Base-by-base conservation (phyloP, 768 basidiomycete genomes). In the Dendrothele bispora region DNA sequence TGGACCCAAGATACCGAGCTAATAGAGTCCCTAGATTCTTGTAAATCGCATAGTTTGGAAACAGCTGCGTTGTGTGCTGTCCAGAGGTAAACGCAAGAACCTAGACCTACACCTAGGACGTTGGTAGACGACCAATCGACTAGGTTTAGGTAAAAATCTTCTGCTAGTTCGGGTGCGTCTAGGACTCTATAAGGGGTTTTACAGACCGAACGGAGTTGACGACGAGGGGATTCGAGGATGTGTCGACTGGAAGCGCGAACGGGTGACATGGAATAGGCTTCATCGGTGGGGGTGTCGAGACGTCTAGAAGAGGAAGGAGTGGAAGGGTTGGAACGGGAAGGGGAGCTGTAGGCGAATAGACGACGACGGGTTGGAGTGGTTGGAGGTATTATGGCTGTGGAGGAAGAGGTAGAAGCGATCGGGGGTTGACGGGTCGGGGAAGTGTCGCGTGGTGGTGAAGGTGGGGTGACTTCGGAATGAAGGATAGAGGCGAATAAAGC, bases 131-230 rank as follows among this genome's bases (percentile, higher is more conserved):
- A 83, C 87, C 87, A 88, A 41, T 88, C 86, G 24, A 89, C 83
- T 7, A 88, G 69, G 57, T 88, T 88, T 46, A 88, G 78, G 55
- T 89, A 89, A 64, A 87, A 89, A 60, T 88, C 87, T 56, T 88
- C 86, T n/a, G 83, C 82, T 5, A 89, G 70, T 25, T 88, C 86
- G 0, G 86, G 87, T 2, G 88, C 88, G 51, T 89, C 86, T 30
- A 89, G 71, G 2, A 88, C 86, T 52, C 87, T 80, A 67, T 84
- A 88, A 2, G 86, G 86, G 3, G 83, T 84, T 58, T 86, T 83
- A 61, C 78, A 75, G 1, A 88, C 78, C 39, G 66, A 75, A 40
- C 87, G 73, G 17, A 82, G 70, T 37, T 77, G 69, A 35, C 82
- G 78, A 38, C 80, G 69, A 0, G 86, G 84, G 37, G 78, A 81